Conservation (phyloP, 1,284 basidiomycete species). For the Trichosporon ovoides region DNA sequence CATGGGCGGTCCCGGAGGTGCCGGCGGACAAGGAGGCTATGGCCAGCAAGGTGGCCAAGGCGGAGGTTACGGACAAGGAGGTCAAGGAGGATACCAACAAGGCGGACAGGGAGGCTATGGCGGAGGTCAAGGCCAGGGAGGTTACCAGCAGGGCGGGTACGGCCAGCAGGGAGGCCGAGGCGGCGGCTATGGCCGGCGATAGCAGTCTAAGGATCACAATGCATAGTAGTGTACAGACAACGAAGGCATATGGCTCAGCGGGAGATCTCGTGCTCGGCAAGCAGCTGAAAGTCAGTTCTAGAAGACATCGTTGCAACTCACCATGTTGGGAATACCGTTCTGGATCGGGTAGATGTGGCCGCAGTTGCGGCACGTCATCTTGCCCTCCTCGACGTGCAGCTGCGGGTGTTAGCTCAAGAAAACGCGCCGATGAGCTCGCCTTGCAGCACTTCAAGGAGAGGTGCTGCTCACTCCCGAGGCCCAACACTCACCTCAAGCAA, state of each 20-base stretch:
- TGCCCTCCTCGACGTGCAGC: constrained; percentile 89
- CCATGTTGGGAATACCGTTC: constrained; percentile 98
- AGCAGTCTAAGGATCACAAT: constrained; percentile 9
- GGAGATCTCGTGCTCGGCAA: constrained; percentile 82
- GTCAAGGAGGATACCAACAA: not conserved
- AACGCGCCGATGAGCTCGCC: not conserved
- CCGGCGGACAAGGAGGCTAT: not conserved
- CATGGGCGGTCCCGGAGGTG: constrained; percentile 4
- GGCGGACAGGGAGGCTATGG: not conserved
- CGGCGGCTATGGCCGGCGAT: constrained; percentile 12
- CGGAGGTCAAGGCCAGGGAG: no score
- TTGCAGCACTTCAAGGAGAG: not conserved
- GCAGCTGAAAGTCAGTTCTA: constrained; percentile 56
- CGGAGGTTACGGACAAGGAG: no score
- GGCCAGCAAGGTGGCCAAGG: not conserved
- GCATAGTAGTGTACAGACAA: constrained; percentile 16
- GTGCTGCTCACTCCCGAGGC: not conserved
- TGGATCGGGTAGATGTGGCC: constrained; percentile 83
- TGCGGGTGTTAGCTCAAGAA: constrained; percentile 39
- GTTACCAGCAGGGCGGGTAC: not conserved
- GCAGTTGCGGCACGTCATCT: constrained; percentile 92
- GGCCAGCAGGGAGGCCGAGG: constrained; percentile 5
- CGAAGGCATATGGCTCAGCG: constrained; percentile 27
- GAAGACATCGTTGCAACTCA: constrained; percentile 47
- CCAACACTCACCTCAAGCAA: constrained; percentile 69